Evolutionary conservation across 768 basidiomycete genomes (phyloP), one percentile per base, ranked within the genome.

Genomic region (Panaeolus cyanescens): DNA sequence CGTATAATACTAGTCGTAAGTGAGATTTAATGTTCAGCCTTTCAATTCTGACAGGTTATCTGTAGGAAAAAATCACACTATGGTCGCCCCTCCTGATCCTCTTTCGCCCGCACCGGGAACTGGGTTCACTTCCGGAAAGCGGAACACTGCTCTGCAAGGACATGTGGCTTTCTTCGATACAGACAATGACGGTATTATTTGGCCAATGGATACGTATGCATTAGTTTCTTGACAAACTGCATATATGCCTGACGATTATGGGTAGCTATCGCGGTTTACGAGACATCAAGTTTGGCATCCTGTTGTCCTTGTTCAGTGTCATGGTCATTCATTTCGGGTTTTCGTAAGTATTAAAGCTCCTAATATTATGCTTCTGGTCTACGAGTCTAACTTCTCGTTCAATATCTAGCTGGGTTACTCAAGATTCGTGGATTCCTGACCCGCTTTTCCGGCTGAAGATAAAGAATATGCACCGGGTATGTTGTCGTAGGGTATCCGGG

Each of bases 161-260:
- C 81, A 81, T 62, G 76, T 78, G 65, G 76, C 77, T 33, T 82
- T 80, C 71, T 81, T 81, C 63, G 81, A 82, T 71, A 62, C 60
- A 32, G 80, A 82, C 67, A 62, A 65, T 25, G 81, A 81, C 64
- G 81, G 80, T 4, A 70, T 80, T 37, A 81, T 82, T 59, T 81
- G 79, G 77, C 80, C 80, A 5, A 62, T 36, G 12, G 80, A 82
- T 64, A 82, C 80, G 79, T 81, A 60, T 60, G 76, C 71, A 5
- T 9, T 3, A 36, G 13, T 19, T 40, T 25, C 9, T 39, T 15
- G n/a, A 32, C 22, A 5, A 39, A 17, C 54, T 31, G 31, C 40
- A 12, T 40, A 25, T 12, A 0, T n/a, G 12, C 54, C 22, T 31
- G 12, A 19, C 32, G 42, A n/a, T 59, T 30, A 1, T 19, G 30